Percentiles rank a stretch among this genome's conserved stretches.
phyloP scores from a whole-genome alignment of 179 eudicot species.

The Patellifolia procumbens region DNA sequence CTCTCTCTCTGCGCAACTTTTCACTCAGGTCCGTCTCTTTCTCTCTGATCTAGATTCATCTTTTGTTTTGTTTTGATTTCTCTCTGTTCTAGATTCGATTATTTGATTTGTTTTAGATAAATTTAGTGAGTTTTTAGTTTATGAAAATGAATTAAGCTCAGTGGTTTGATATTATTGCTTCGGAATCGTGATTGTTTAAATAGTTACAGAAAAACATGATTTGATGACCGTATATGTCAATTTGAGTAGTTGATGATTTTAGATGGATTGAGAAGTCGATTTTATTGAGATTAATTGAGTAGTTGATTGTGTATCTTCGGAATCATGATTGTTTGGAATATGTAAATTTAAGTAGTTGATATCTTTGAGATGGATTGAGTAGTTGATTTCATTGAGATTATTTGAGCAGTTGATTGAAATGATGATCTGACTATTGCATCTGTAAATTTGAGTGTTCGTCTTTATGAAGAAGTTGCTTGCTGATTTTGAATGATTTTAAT shows the following conservation, averaged over 20 bases:
- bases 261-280: too few species aligned
- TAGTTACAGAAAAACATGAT: neutral
- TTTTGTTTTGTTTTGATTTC: neutral
- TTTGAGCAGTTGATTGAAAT: too few species aligned
- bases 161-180: neutral
- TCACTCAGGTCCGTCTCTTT: neutral
- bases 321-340: neutral
- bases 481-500: too few species aligned
- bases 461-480: too few species aligned
- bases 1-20: neutral
- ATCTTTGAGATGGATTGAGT: too few species aligned
- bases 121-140: neutral
- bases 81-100: neutral
- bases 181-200: neutral
- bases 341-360: too few species aligned
- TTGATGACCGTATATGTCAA: neutral
- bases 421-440: too few species aligned
- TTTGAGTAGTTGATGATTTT: neutral
- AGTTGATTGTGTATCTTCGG: neutral
- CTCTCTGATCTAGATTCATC: neutral
- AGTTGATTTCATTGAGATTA: too few species aligned
- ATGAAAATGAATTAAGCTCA: neutral
- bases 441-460: too few species aligned
- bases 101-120: neutral
- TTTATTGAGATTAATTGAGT: too few species aligned